These are phyloP conservation scores for Aspergillaceae sp. DNA, from an alignment of 2,329 filamentous ascomycete species.

Conservation along the genomic window DNA sequence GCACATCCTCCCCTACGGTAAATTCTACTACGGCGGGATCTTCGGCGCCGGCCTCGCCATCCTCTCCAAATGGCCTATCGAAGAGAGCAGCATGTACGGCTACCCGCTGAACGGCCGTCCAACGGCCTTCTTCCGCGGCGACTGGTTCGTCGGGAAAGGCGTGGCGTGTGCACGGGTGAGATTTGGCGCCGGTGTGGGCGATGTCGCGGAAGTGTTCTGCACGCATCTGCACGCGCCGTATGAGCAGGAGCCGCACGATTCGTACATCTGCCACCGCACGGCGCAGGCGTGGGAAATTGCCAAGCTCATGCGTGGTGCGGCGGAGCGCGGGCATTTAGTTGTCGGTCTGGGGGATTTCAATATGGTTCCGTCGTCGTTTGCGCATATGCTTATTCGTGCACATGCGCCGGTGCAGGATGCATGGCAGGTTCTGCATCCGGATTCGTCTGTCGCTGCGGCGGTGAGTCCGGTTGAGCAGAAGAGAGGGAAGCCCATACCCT, in stretches of 20 bases:
- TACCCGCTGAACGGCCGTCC: slow-evolving; percentile 92
- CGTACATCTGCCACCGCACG: slow-evolving; percentile 81
- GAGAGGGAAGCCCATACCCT: slow-evolving; percentile 60
- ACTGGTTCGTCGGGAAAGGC: slow-evolving; percentile 95
- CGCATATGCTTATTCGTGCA: slow-evolving; percentile 71
- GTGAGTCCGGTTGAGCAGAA: slow-evolving; percentile 58
- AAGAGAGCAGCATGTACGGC: slow-evolving; percentile 73
- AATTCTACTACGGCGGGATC: slow-evolving; percentile 84
- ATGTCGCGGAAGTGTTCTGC: slow-evolving; percentile 81
- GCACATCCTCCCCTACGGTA: slow-evolving; percentile 73
- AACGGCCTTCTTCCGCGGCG: slow-evolving; percentile 85
- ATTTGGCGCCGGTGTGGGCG: slow-evolving; percentile 54
- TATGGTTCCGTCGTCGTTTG: slow-evolving; percentile 80
- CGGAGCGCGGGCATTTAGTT: slow-evolving; percentile 72
- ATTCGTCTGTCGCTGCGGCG: slow-evolving; percentile 70
- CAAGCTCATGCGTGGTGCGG: slow-evolving; percentile 75
- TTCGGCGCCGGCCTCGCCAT: slow-evolving; percentile 87
- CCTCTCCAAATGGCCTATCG: slow-evolving; percentile 83
- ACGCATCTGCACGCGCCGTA: slow-evolving; percentile 90
- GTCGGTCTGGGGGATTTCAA: slow-evolving; percentile 92
- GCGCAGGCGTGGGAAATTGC: slow-evolving; percentile 93
- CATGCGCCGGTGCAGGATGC: slow-evolving; percentile 71
- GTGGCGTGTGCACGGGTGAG: slow-evolving; percentile 75
- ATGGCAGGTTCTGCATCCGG: slow-evolving; percentile 76
- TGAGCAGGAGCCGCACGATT: slow-evolving; percentile 67